Conservation (phyloP, 805 yeast species). For the Ogataea dorogensis region DNA sequence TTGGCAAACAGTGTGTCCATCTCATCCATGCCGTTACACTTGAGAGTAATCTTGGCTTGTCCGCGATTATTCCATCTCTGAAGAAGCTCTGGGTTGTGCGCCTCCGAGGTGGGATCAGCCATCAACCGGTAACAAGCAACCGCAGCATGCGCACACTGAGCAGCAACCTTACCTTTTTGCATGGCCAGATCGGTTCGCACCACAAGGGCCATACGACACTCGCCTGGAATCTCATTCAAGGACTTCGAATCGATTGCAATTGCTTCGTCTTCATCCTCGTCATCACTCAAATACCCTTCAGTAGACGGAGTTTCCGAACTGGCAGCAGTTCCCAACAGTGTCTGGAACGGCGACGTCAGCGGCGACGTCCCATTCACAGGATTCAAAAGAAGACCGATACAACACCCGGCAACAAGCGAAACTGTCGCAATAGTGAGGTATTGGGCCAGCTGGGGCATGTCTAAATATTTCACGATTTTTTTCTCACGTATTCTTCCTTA, state of each 20-base stretch:
- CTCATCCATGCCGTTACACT: conserved; percentile 64
- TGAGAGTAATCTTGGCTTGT: conserved; percentile 90
- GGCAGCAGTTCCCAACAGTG: conserved; percentile 11
- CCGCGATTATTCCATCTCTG: conserved; percentile 80
- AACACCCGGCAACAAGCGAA: conserved; percentile 32
- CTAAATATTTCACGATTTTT: neutral
- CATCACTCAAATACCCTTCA: conserved; percentile 25
- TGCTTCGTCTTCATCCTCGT: conserved; percentile 31
- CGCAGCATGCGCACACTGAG: conserved; percentile 98
- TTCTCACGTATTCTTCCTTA: conserved; percentile 12
- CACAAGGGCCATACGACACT: conserved; percentile 80
- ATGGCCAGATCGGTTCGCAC: conserved; percentile 86
- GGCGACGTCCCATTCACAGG: conserved; percentile 16
- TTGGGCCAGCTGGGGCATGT: conserved; percentile 7
- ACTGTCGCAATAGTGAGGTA: conserved; percentile 22
- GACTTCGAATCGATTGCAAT: conserved; percentile 58
- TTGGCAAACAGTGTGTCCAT: conserved; percentile 76
- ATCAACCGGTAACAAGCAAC: conserved; percentile 78
- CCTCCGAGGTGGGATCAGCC: conserved; percentile 47
- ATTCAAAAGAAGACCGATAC: conserved; percentile 28
- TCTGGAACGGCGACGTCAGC: conserved; percentile 17
- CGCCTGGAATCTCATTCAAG: conserved; percentile 70
- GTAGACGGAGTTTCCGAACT: conserved; percentile 23
- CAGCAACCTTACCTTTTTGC: conserved; percentile 96
- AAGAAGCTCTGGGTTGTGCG: conserved; percentile 62